Evolutionary conservation across 352 stramenopile species (phyloP), one percentile per base, ranked within the genome.

Genomic region (Thraustotheca clavata): DNA sequence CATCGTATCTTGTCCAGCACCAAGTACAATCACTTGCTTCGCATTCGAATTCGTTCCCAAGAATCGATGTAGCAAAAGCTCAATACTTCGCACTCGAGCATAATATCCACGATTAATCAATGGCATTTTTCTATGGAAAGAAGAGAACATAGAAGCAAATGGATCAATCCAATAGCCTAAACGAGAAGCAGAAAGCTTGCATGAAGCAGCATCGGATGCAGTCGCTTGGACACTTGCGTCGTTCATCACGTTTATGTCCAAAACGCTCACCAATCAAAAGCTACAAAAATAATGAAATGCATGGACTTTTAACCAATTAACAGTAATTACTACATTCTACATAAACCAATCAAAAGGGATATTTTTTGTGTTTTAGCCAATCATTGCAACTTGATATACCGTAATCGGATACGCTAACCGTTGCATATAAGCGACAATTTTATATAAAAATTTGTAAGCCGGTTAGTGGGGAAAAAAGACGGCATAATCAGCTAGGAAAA

Each of bases 21-120:
- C 86, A 2, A 95, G 72, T 29, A 91, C 83, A 59, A 95, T 80
- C 7, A 95, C 75, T 72, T 95, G 86, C 24, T 76, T 80, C 62
- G 77, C 82, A 32, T 67, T 29, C 22, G n/a, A 41, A 33, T 54
- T 49, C 26, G 60, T 61, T n/a, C 6, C 52, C 8, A 95, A 62
- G 57, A 94, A 95, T 29, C 74, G 75, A 26, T 70, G 72, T 55
- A 95, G 72, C 18, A 95, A 73, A 41, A 67, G 67, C 70, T 94
- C 81, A 39, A 95, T 69, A 2, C 76, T 80, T 4, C 74, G 72
- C 24, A 94, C 84, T 16, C 86, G 84, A 9, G 86, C 84, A 70
- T 93, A 95, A 70, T 95, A 95, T 1, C 86, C 86, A 52, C 86
- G 83, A 63, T 95, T 94, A 66, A 95, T 95, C 59, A 95, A 76